phyloP scores from a whole-genome alignment of 306 rosid genomes.

The Lotus japonicus region DNA sequence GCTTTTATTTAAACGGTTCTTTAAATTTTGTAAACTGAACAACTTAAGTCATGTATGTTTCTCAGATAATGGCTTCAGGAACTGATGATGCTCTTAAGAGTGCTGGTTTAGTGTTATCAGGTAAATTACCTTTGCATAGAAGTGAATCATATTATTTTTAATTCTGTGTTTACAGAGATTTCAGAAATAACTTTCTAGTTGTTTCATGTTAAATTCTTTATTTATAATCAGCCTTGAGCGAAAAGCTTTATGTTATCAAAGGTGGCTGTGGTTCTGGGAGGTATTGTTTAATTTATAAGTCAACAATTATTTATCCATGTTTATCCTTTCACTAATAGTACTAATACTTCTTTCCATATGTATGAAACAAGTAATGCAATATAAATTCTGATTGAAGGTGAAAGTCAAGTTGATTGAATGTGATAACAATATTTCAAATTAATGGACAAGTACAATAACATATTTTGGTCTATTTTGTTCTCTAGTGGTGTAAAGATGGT shows the following conservation, averaged over 20 bases:
- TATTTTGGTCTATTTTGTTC: constrained; percentile 20
- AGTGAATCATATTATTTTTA: constrained; percentile 14
- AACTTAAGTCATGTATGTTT: constrained; percentile 19
- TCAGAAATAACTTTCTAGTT: constrained; percentile 22
- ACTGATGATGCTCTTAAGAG: constrained; percentile 74
- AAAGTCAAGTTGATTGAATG: constrained; percentile 9
- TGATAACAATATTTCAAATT: neutral
- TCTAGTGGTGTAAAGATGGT: constrained; percentile 92
- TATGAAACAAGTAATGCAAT: constrained; percentile 21
- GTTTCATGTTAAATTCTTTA: constrained; percentile 21
- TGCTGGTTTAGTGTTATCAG: constrained; percentile 75
- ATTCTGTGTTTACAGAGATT: constrained; percentile 5
- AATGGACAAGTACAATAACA: neutral
- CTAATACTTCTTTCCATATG: constrained; percentile 14
- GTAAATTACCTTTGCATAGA: constrained; percentile 36
- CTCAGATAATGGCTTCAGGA: constrained; percentile 91
- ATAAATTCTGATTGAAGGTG: constrained; percentile 5
- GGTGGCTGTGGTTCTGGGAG: constrained; percentile 95
- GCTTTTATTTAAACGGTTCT: constrained; percentile 6
- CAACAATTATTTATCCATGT: constrained; percentile 5
- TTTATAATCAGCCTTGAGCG: constrained; percentile 69
- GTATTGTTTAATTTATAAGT: constrained; percentile 37
- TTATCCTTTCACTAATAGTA: constrained; percentile 11
- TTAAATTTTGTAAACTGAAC: constrained; percentile 22
- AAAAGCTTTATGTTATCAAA: constrained; percentile 84